Conservation (phyloP, 2,329 filamentous ascomycete genomes). For the Phialophora tarda region DNA sequence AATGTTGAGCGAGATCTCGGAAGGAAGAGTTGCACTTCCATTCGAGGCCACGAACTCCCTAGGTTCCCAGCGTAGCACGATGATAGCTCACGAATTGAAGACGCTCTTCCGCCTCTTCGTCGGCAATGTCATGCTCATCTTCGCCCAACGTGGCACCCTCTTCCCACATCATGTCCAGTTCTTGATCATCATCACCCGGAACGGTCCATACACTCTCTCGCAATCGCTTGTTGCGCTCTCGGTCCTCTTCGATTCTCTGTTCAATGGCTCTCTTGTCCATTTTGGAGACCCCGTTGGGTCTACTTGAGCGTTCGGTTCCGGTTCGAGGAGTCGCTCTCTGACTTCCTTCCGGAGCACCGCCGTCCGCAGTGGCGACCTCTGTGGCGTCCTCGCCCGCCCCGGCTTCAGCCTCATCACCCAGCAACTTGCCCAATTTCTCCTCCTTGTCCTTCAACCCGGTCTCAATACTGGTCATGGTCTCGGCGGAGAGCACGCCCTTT, state of each 20-base stretch:
- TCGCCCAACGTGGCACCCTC: slow-evolving; percentile 85
- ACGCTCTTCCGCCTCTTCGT: slow-evolving; percentile 72
- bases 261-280: slow-evolving; percentile 89
- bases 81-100: slow-evolving; percentile 44
- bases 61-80: slow-evolving; percentile 30
- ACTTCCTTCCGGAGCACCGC: slow-evolving; percentile 42
- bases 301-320: slow-evolving; percentile 28
- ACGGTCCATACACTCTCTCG: slow-evolving; percentile 95
- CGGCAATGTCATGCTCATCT: slow-evolving; percentile 78
- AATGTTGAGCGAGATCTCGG: slow-evolving; percentile 25
- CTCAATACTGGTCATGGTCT: slow-evolving; percentile 80
- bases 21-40: background rate
- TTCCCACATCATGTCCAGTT: slow-evolving; percentile 83
- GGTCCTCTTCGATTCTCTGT: slow-evolving; percentile 94
- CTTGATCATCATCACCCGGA: slow-evolving; percentile 66
- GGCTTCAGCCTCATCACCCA: slow-evolving; percentile 49
- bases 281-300: slow-evolving; percentile 51
- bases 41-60: background rate
- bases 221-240: slow-evolving; percentile 89
- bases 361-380: slow-evolving; percentile 8
- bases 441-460: slow-evolving; percentile 82
- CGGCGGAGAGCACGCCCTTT: slow-evolving; percentile 74
- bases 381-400: slow-evolving; percentile 36
- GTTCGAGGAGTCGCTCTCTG: slow-evolving; percentile 39
- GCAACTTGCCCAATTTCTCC: slow-evolving; percentile 64